Conservation (phyloP, 352 stramenopile species). For the Globisporangium canariense region DNA sequence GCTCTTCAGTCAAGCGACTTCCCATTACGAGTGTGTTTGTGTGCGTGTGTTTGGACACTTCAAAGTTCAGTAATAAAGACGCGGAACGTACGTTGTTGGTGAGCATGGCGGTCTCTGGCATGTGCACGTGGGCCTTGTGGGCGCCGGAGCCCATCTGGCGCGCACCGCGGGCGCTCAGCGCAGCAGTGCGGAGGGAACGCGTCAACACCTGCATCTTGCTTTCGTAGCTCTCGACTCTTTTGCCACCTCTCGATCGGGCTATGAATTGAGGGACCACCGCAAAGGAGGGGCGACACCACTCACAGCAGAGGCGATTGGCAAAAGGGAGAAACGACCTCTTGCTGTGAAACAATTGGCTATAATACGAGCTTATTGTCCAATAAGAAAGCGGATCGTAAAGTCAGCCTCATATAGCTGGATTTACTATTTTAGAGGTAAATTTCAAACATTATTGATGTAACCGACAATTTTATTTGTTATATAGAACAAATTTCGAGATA, state of each 20-base stretch:
- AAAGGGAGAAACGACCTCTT: conserved; percentile 11
- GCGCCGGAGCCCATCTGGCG: conserved; percentile 47
- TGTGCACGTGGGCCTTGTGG: conserved; percentile 60
- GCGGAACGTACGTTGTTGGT: conserved; percentile 72
- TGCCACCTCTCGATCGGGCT: conserved; percentile 2
- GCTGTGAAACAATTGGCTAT: conserved; percentile 1
- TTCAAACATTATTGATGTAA: no score
- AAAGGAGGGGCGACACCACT: conserved; percentile 14
- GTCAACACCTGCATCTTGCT: conserved; percentile 34
- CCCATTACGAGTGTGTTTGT: not conserved
- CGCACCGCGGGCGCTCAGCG: conserved; percentile 32
- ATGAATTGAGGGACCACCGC: conserved; percentile 13
- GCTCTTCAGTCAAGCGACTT: not conserved
- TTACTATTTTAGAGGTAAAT: not conserved
- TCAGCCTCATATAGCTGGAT: not conserved
- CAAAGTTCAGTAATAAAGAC: not conserved
- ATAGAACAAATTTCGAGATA: not conserved
- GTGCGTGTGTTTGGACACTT: not conserved
- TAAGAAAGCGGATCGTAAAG: not conserved
- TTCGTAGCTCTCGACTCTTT: conserved; percentile 1
- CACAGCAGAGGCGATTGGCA: no score
- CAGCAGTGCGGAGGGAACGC: conserved; percentile 25
- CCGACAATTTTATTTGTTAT: not conserved
- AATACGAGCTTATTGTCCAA: not conserved
- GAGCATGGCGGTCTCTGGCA: conserved; percentile 86